A percentile compares a stretch with the other conserved stretches of the same genome.
Conservation (phyloP, 2,329 filamentous ascomycete species). For the Aspergillus sp. region DNA sequence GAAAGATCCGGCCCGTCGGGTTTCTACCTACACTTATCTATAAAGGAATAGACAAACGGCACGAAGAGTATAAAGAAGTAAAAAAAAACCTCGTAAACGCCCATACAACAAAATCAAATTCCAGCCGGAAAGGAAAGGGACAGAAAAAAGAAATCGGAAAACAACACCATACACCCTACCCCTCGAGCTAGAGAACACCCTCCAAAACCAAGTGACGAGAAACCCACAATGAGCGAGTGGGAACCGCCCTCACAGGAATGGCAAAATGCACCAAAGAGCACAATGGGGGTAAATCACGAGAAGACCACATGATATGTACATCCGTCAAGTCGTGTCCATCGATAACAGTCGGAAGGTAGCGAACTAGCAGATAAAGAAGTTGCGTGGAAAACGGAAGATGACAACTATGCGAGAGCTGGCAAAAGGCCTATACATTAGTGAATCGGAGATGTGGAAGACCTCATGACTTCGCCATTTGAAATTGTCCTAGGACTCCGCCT, state of each 20-base stretch:
- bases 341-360: conserved; percentile 4
- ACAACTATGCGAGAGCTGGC: conserved; percentile 1
- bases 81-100: conserved; percentile 9
- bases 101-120: conserved; percentile 27
- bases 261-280: conserved; percentile 25
- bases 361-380: conserved; percentile 1
- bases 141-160: neutral
- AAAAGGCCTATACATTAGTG: conserved; percentile 18
- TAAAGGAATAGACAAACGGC: conserved; percentile 1
- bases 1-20: conserved; percentile 1
- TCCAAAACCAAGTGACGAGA: conserved; percentile 23
- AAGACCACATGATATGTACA: conserved; percentile 36
- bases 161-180: conserved; percentile 33
- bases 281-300: conserved; percentile 12
- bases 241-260: conserved; percentile 9
- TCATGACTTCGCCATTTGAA: conserved; percentile 45
- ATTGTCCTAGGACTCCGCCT: conserved; percentile 73
- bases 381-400: neutral
- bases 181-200: conserved; percentile 25
- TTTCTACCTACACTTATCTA: conserved; percentile 10
- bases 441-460: conserved; percentile 1
- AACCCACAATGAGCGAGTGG: conserved; percentile 21
- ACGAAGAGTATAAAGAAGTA: conserved; percentile 2
- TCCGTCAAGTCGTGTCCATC: conserved; percentile 33
- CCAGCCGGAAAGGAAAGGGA: conserved; percentile 20